A percentile compares a stretch with the other conserved stretches of the same genome.
Conservation (phyloP, 2,329 filamentous ascomycete species). For the Ascochyta pisi region DNA sequence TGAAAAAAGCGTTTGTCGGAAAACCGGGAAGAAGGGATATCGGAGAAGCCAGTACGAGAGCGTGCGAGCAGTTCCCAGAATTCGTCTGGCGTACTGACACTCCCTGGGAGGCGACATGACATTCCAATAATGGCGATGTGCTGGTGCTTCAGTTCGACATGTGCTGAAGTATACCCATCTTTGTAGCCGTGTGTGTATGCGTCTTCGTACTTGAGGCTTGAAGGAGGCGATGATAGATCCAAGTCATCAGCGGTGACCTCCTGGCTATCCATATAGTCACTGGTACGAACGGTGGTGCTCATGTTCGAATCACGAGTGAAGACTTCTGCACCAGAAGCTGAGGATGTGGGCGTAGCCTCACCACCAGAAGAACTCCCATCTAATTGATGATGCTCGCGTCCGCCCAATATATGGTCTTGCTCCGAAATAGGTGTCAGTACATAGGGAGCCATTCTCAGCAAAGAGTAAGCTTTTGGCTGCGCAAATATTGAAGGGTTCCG, state of each 20-base stretch:
- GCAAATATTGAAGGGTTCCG: neutral
- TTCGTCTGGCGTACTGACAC: constrained; percentile 32
- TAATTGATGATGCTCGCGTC: neutral
- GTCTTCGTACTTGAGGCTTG: constrained; percentile 12
- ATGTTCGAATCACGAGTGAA: neutral
- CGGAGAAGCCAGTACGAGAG: constrained; percentile 40
- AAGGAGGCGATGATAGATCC: neutral
- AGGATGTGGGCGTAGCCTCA: neutral
- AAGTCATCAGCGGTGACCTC: neutral
- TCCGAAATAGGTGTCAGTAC: constrained; percentile 27
- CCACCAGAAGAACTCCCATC: neutral
- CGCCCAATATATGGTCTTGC: constrained; percentile 10
- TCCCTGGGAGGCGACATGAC: constrained; percentile 37
- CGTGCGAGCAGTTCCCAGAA: constrained; percentile 38
- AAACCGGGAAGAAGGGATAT: constrained; percentile 50
- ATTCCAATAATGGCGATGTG: constrained; percentile 52
- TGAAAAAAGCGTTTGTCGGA: constrained; percentile 49
- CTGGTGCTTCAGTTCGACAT: constrained; percentile 26
- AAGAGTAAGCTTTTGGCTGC: neutral
- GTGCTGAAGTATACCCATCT: constrained; percentile 22
- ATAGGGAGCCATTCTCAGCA: constrained; percentile 25
- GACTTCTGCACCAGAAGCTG: neutral
- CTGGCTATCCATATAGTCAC: too few relatives aligned
- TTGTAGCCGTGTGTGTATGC: constrained; percentile 29
- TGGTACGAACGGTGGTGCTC: neutral